These are phyloP conservation scores for Evernia prunastri DNA, from an alignment of 495 filamentous ascomycete species.

Conservation along the genomic window DNA sequence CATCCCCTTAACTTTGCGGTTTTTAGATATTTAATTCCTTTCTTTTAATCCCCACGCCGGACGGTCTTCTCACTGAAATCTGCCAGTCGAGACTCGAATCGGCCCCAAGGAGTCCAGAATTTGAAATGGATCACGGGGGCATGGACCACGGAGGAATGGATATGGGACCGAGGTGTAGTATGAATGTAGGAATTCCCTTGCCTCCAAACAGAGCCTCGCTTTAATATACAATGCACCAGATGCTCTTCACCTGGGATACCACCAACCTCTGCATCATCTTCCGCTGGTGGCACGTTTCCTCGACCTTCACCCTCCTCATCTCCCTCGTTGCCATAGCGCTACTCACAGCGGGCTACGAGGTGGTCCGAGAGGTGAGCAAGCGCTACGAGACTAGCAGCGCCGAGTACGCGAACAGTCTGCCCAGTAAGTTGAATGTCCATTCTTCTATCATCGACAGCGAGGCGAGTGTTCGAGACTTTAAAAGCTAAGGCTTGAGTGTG, in stretches of 20 bases:
- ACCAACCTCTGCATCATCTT: constrained; percentile 93
- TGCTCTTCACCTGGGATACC: constrained; percentile 96
- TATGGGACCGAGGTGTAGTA: constrained; percentile 60
- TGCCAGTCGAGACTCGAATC: neutral
- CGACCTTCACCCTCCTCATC: constrained; percentile 62
- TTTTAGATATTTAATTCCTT: too few relatives aligned
- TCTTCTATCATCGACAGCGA: neutral
- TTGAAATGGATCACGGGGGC: constrained; percentile 29
- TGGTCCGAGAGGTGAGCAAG: constrained; percentile 65
- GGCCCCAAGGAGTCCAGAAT: neutral
- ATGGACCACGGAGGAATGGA: constrained; percentile 56
- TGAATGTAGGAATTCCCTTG: constrained; percentile 59
- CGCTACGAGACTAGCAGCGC: constrained; percentile 64
- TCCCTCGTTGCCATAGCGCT: constrained; percentile 76
- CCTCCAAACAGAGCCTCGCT: neutral
- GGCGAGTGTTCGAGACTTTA: neutral
- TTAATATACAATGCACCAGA: constrained; percentile 45
- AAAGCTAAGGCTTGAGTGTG: constrained; percentile 21
- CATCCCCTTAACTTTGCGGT: too few relatives aligned
- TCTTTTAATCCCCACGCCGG: too few relatives aligned
- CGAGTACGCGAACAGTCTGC: constrained; percentile 43
- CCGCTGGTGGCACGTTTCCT: constrained; percentile 76
- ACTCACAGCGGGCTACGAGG: constrained; percentile 86
- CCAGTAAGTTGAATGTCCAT: constrained; percentile 47
- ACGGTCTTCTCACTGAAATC: neutral